Evolutionary conservation across 345 rosid species (phyloP).

Genomic region (Pugionium dolabratum): DNA sequence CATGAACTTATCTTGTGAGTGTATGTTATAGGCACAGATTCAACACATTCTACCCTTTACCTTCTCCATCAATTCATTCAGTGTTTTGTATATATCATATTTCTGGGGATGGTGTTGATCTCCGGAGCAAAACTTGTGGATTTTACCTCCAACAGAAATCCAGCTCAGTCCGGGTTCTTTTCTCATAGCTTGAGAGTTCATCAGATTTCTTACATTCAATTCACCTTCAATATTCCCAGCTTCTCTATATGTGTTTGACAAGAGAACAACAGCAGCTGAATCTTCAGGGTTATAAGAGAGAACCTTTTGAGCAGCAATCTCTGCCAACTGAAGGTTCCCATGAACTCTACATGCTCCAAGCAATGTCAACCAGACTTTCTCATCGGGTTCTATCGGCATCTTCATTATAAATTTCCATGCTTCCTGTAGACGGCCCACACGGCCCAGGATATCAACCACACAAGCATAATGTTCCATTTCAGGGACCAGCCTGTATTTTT

Average conservation of each 20-base stretch:
- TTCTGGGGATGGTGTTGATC: constrained; percentile 47
- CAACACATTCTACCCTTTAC: constrained; percentile 13
- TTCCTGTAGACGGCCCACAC: constrained; percentile 54
- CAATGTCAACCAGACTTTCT: constrained; percentile 59
- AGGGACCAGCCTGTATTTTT: constrained; percentile 41
- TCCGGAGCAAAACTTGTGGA: constrained; percentile 45
- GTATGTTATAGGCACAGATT: constrained; percentile 4
- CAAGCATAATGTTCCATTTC: constrained; percentile 65
- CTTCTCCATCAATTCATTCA: constrained; percentile 40
- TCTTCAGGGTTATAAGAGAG: constrained; percentile 42
- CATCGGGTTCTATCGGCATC: constrained; percentile 54
- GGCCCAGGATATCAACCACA: constrained; percentile 67
- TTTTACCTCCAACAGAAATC: constrained; percentile 43
- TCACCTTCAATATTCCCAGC: constrained; percentile 48
- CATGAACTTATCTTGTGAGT: constrained; percentile 2
- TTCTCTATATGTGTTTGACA: constrained; percentile 56
- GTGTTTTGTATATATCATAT: constrained; percentile 39
- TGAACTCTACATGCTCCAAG: constrained; percentile 63
- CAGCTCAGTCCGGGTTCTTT: constrained; percentile 70
- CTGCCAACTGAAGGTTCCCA: constrained; percentile 53
- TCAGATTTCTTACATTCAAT: constrained; percentile 42
- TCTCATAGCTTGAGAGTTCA: constrained; percentile 46
- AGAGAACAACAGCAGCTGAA: constrained; percentile 53
- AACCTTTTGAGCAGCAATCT: constrained; percentile 53
- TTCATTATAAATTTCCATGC: constrained; percentile 51